Evolutionary conservation across 2,329 filamentous ascomycete species (phyloP), one percentile per base, ranked within the genome.

Genomic region (Chalaropsis thielavioides): DNA sequence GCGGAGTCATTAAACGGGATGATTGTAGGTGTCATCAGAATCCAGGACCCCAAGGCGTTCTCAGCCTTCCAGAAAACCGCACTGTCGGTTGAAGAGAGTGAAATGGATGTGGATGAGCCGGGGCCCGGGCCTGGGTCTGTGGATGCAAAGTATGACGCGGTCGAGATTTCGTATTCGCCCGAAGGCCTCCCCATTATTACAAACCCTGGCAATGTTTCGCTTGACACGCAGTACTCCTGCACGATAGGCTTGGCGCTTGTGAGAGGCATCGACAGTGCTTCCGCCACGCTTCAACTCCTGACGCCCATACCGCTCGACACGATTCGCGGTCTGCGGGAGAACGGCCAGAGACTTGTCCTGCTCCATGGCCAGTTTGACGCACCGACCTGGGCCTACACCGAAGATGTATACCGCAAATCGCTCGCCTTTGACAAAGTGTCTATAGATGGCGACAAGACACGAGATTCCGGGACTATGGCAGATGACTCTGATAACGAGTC

Each of bases 311-410:
- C 76, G 0, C 62, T 72, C 0, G 69, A 73, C 2, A 70, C 72
- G 2, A 76, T 84, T 17, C 72, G 75, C 44, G 71, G 74, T 10
- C 71, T 78, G 19, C 75, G 71, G 51, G 70, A 73, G 7, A 72
- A 73, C 35, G 79, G 79, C 0, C 75, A 77, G 40, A 75, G 78
- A 17, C 75, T 89, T 17, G 80, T 89, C 2, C 76, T 90, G 2
- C 80, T 90, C 0, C 81, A 85, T 64, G 87, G 87, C 1, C 85
- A 82, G 69, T 83, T 88, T 64, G 87, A 90, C 70, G 75, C 81
- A 1, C 85, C 87, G 0, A 83, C 79, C 2, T 90, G 86, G 86
- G 84, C 85, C 1, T 88, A 87, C 68, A 82, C 82, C 0, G 86
- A 89, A 71, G 82, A 86, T 43, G 69, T 85, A 17, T 80, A 83